phyloP scores from a whole-genome alignment of 305 asterid species.

The Withania somnifera region DNA sequence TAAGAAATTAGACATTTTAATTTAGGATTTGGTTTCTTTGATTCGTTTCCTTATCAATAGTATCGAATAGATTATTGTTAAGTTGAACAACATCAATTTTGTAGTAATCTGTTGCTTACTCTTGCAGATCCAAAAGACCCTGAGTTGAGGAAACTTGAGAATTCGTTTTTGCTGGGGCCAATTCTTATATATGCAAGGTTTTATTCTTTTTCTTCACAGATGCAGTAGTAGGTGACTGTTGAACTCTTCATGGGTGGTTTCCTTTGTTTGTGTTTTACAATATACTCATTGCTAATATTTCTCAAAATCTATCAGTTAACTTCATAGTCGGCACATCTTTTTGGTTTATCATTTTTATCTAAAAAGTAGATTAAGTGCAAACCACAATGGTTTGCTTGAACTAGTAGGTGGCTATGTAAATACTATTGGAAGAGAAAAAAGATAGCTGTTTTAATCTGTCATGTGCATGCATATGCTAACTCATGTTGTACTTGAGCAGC shows the following conservation, averaged over 20 bases:
- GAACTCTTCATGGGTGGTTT: background rate
- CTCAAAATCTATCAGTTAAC: background rate
- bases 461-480: background rate
- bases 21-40: background rate
- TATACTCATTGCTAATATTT: background rate
- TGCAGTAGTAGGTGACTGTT: background rate
- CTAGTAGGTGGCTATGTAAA: background rate
- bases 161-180: constrained; percentile 82
- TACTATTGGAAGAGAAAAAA: background rate
- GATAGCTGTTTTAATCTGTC: background rate
- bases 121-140: constrained; percentile 69
- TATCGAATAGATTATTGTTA: background rate
- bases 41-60: background rate
- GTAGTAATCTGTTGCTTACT: constrained; percentile 6
- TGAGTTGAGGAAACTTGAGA: constrained; percentile 65
- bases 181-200: constrained; percentile 88
- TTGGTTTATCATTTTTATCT: background rate
- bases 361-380: background rate
- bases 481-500: constrained; percentile 32
- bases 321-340: background rate
- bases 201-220: background rate
- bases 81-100: background rate
- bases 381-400: background rate
- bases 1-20: background rate
- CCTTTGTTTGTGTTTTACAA: background rate